Evolutionary conservation across 345 rosid genomes (phyloP), one percentile per base, ranked within the genome.

Genomic region (Salix arbutifolia): DNA sequence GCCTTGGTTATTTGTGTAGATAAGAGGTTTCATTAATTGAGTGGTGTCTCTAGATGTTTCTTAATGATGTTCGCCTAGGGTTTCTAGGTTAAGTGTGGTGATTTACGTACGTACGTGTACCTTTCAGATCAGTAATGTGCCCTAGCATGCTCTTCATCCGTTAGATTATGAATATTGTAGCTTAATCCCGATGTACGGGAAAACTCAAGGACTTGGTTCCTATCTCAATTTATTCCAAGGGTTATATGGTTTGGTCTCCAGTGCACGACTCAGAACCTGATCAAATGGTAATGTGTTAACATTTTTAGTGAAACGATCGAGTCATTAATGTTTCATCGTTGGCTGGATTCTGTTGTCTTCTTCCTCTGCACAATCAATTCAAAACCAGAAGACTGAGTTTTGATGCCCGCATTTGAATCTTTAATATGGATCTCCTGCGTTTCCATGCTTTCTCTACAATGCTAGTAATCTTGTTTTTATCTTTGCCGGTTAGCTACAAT

Each of bases 151-250:
- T n/a, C n/a, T 33, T 50, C 75, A 31, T 71, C 76, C 78, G 74
- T 73, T 71, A 48, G 76, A 81, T 81, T 50, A n/a, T 69, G 68
- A 76, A 48, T 23, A 35, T 35, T 5, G 12, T 60, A 60, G 66
- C 26, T 62, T 77, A 77, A 79, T 81, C 82, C 87, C 82, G 26
- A 74, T 60, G 71, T 30, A 26, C 64, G 31, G 44, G 37, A 48
- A 81, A 83, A 83, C 82, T 85, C 88, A 85, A 78, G 67, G 58
- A 1, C 16, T 70, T 77, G 44, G 78, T 84, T 68, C 84, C 78
- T 78, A 86, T 86, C 82, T 84, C 85, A 56, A 83, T 70, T 37
- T 25, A 60, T 60, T 70, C 30, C 6, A 56, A 69, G 11, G 53
- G 37, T 28, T 42, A 31, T 50, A 23, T 64, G 31, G 2, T 28